Evolutionary conservation across 176 grass and related monocot genomes (phyloP), one percentile per base, ranked within the genome.

Genomic region (Musa troglodytarum): DNA sequence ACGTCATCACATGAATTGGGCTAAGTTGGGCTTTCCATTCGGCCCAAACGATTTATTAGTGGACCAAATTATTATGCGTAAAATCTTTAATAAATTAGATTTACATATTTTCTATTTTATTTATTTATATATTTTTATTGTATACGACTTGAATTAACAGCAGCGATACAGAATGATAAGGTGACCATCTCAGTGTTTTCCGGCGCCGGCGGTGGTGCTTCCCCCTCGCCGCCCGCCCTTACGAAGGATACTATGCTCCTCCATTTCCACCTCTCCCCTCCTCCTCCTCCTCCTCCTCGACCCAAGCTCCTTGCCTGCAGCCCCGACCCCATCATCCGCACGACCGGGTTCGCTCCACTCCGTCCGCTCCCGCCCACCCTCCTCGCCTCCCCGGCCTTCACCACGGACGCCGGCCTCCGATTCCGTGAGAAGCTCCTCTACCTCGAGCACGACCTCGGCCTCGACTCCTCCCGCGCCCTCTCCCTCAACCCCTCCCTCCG

Each of bases 341-440:
- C 21, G 17, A 77, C 13, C 59, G 20, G n/a, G 8, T 77, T 53
- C 57, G 2, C 21, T 6, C 57, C 78, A 52, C 56, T 80, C 49
- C 69, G 43, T 21, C 69, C 57, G 19, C 56, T 64, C 43, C 10
- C 43, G 14, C 20, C 49, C 55, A 25, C 54, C 56, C 16, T 71
- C 49, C 17, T 61, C 34, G 2, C 43, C 56, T 26, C 66, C 28
- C 23, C 28, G 53, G 6, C 55, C 9, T 8, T 20, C 78, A 9
- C 13, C 23, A 10, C 57, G 15, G 78, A 80, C 58, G 69, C 69
- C 8, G 78, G 78, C 49, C 69, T 80, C 15, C 57, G 56, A 21
- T 80, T 80, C 69, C 69, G 78, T 10, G 78, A 80, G 69, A 80
- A 80, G 26, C 69, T 80, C 57, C 69, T 80, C 69, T 80, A 52